These are phyloP conservation scores for Hyphodiscus sp. DNA, from an alignment of 2,329 filamentous ascomycete genomes.

Conservation along the genomic window DNA sequence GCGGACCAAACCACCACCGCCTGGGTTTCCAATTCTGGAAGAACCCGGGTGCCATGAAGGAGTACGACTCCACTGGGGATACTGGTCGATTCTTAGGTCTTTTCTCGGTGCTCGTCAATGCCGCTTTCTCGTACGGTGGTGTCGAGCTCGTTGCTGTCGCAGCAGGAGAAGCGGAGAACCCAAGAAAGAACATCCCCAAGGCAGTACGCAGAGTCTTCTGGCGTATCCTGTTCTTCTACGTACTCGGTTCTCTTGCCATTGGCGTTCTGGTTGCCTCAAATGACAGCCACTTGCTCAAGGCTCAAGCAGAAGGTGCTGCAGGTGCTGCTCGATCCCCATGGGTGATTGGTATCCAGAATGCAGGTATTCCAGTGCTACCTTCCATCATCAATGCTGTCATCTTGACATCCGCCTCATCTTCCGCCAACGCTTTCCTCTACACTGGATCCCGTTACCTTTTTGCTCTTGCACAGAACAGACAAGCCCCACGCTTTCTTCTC, in stretches of 20 bases:
- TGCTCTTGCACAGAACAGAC: conserved; percentile 53
- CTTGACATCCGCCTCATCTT: conserved; percentile 51
- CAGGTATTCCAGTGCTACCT: conserved; percentile 56
- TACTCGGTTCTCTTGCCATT: conserved; percentile 64
- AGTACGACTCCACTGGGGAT: conserved; percentile 53
- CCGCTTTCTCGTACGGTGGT: conserved; percentile 43
- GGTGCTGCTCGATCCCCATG: conserved; percentile 65
- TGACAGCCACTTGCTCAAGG: conserved; percentile 56
- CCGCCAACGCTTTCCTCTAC: conserved; percentile 27
- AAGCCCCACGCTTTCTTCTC: conserved; percentile 54
- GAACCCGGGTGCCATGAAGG: conserved; percentile 63
- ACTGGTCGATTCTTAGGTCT: conserved; percentile 68
- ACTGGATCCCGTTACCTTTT: conserved; percentile 29
- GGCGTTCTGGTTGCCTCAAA: conserved; percentile 67
- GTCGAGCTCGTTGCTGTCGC: conserved; percentile 37
- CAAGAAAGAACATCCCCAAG: conserved; percentile 60
- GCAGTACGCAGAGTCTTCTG: conserved; percentile 78
- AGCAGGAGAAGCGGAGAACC: conserved; percentile 67
- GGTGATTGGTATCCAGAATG: conserved; percentile 61
- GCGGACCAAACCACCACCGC: conserved; percentile 64
- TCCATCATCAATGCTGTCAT: conserved; percentile 70
- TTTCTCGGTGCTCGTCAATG: conserved; percentile 43
- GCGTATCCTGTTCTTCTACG: conserved; percentile 68
- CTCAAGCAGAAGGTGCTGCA: conserved; percentile 50
- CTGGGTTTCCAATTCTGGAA: conserved; percentile 68